Percentiles rank a stretch among this genome's conserved stretches.
These are phyloP conservation scores for Eimeria brunetti DNA, from an alignment of 169 alveolate genomes.

Conservation along the genomic window DNA sequence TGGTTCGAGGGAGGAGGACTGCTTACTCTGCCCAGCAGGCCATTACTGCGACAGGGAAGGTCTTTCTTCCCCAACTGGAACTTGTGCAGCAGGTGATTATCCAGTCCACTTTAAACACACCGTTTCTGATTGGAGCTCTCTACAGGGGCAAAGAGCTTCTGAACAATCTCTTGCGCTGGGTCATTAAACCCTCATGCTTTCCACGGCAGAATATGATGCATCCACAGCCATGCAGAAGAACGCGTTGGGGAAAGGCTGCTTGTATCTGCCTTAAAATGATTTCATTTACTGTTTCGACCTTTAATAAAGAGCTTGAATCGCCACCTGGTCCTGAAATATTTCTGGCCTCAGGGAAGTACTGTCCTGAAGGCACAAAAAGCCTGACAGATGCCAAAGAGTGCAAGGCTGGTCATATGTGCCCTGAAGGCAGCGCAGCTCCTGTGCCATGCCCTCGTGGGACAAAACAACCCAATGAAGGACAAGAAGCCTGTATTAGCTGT, in stretches of 20 bases:
- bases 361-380: constrained; percentile 34
- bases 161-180: neutral
- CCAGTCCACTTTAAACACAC: neutral
- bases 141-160: neutral
- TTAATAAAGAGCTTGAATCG: neutral
- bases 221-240: neutral
- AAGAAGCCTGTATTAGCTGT: constrained; percentile 44
- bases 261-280: neutral
- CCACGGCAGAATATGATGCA: neutral
- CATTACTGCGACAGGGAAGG: constrained; percentile 37
- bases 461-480: constrained; percentile 54
- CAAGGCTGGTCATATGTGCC: constrained; percentile 86
- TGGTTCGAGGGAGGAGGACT: constrained; percentile 15
- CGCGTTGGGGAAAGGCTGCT: neutral
- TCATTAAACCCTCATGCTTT: neutral
- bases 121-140: neutral
- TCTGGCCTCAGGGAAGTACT: constrained; percentile 14
- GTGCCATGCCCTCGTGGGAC: constrained; percentile 73
- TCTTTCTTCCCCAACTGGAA: constrained; percentile 30
- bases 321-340: neutral
- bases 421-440: constrained; percentile 82
- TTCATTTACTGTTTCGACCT: neutral
- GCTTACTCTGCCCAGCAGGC: constrained; percentile 67
- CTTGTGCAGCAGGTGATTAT: constrained; percentile 4
- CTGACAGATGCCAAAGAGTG: neutral